Evolutionary conservation across 106 monocot species (phyloP).

Genomic region (Dioscorea dumetorum): DNA sequence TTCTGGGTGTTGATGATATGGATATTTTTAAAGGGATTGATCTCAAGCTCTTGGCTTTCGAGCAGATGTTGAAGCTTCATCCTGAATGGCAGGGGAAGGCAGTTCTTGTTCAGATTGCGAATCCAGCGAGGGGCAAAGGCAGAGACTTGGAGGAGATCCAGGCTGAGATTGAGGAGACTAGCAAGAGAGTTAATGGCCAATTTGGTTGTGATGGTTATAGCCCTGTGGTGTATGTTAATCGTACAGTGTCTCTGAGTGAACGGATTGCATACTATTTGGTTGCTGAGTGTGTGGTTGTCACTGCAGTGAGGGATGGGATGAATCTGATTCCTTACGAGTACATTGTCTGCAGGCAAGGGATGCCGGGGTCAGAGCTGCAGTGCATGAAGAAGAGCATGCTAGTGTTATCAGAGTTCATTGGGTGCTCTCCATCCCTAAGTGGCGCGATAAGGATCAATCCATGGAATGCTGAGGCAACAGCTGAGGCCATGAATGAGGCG

Average conservation of each 20-base stretch:
- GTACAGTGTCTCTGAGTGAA: conserved; percentile 41
- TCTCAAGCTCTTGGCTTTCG: conserved; percentile 78
- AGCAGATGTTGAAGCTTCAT: conserved; percentile 63
- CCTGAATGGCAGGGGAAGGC: conserved; percentile 77
- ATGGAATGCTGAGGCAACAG: conserved; percentile 54
- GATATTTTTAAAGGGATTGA: conserved; percentile 93
- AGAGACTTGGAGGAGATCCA: conserved; percentile 57
- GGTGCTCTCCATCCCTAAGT: conserved; percentile 67
- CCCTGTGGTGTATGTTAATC: conserved; percentile 70
- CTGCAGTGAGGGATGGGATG: conserved; percentile 77
- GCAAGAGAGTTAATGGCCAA: conserved; percentile 64
- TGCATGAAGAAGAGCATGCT: conserved; percentile 50
- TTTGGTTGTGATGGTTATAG: conserved; percentile 46
- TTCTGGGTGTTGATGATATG: conserved; percentile 89
- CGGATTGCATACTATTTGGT: conserved; percentile 68
- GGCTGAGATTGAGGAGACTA: conserved; percentile 61
- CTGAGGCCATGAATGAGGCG: conserved; percentile 58
- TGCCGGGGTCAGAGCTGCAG: conserved; percentile 10
- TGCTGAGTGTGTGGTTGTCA: conserved; percentile 75
- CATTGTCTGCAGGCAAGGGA: conserved; percentile 64
- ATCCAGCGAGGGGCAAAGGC: conserved; percentile 67
- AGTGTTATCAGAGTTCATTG: conserved; percentile 66
- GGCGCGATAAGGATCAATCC: conserved; percentile 61
- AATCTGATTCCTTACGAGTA: conserved; percentile 92
- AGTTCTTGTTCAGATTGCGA: conserved; percentile 78